Evolutionary conservation across 176 grass and related monocot species (phyloP).

Genomic region (Juncus effusus): DNA sequence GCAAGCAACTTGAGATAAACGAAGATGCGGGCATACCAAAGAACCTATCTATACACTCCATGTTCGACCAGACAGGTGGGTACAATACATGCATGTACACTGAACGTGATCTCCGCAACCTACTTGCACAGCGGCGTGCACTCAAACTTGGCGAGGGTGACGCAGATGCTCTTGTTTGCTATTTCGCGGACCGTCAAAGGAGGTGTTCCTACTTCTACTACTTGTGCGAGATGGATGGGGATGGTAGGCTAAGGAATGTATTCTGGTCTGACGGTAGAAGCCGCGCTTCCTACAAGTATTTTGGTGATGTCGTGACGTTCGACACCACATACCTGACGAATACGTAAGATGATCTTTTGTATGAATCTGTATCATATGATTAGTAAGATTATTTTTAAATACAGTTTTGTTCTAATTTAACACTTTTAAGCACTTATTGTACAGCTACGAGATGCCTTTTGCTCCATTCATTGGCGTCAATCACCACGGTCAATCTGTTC

Average conservation of each 20-base stretch:
- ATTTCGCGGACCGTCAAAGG: conserved; percentile 35
- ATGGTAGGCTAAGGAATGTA: conserved; percentile 57
- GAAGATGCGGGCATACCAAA: no score
- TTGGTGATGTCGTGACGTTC: conserved; percentile 52
- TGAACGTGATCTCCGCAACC: no score
- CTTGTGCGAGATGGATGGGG: conserved; percentile 64
- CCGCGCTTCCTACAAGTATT: conserved; percentile 64
- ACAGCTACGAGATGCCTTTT: conserved; percentile 67
- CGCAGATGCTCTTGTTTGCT: conserved; percentile 36
- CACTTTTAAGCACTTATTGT: conserved; percentile 2
- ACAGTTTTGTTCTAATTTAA: conserved; percentile 72
- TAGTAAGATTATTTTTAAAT: conserved; percentile 13
- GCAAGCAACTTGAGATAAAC: no score
- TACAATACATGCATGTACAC: no score
- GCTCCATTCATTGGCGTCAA: conserved; percentile 80
- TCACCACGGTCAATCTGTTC: conserved; percentile 78
- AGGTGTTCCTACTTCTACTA: conserved; percentile 79
- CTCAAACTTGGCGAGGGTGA: conserved; percentile 21
- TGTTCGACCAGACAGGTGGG: no score
- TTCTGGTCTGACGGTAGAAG: conserved; percentile 84
- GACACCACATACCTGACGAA: not conserved
- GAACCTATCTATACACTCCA: no score
- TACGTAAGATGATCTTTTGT: not conserved
- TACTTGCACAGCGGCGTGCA: no score
- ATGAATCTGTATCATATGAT: no score